Conservation (phyloP, 148 eudicot species). For the Spergularia bocconei region DNA sequence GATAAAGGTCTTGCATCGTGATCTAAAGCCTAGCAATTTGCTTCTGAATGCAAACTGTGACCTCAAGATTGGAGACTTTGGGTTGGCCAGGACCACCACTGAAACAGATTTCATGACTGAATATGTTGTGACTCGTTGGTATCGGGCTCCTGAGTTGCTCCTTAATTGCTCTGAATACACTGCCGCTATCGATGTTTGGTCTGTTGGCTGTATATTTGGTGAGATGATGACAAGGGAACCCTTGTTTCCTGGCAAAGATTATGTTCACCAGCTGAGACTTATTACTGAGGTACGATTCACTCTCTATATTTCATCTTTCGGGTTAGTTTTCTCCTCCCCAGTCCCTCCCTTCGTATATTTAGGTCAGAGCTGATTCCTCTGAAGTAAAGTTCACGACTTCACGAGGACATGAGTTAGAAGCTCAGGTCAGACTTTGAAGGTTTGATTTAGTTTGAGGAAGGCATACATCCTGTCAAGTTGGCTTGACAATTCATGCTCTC, state of each 20-base stretch:
- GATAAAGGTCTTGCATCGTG: slow-evolving; percentile 44
- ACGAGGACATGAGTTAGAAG: slow-evolving; percentile 10
- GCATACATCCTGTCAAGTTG: slow-evolving; percentile 4
- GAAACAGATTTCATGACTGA: slow-evolving; percentile 49
- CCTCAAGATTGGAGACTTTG: slow-evolving; percentile 47
- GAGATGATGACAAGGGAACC: slow-evolving; percentile 67
- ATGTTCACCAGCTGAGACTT: slow-evolving; percentile 75
- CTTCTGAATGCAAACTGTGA: slow-evolving; percentile 43
- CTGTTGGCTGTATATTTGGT: slow-evolving; percentile 69
- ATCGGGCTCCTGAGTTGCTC: slow-evolving; percentile 46
- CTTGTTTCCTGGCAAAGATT: slow-evolving; percentile 71
- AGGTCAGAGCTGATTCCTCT: neutral
- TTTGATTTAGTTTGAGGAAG: slow-evolving; percentile 13
- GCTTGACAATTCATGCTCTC: slow-evolving; percentile 16
- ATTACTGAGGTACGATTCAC: slow-evolving; percentile 57
- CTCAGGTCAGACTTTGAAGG: slow-evolving; percentile 8
- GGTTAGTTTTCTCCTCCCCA: slow-evolving; percentile 3
- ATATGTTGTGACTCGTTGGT: slow-evolving; percentile 52
- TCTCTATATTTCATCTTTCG: neutral
- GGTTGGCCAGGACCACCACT: slow-evolving; percentile 45
- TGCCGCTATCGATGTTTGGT: slow-evolving; percentile 50
- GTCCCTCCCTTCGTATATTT: neutral
- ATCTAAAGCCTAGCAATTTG: slow-evolving; percentile 43
- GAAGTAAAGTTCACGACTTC: no score
- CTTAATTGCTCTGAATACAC: slow-evolving; percentile 45